Evolutionary conservation across 2,329 filamentous ascomycete species (phyloP).

Genomic region (Alternaria sp.): DNA sequence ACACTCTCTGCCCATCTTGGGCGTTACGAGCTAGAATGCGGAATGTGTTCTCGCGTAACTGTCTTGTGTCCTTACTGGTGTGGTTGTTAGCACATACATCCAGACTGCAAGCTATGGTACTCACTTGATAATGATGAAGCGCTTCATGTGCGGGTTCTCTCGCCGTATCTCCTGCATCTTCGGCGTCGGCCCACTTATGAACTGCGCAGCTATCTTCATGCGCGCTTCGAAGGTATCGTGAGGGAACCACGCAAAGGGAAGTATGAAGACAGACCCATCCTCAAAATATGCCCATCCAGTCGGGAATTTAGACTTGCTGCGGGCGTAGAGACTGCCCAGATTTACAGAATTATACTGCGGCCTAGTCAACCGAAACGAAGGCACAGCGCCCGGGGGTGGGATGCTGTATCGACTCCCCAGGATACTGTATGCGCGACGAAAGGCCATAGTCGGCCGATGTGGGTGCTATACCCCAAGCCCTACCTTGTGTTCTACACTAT

Average conservation of each 20-base stretch:
- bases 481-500: not conserved
- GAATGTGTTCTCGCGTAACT: not conserved
- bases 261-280: slow-evolving; percentile 30
- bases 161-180: slow-evolving; percentile 10
- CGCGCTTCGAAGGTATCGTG: slow-evolving; percentile 22
- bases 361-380: not conserved
- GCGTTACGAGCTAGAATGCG: slow-evolving; percentile 19
- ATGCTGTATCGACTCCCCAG: slow-evolving; percentile 19
- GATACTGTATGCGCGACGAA: slow-evolving; percentile 11
- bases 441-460: slow-evolving; percentile 3
- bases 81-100: not conserved
- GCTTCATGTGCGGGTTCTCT: not conserved
- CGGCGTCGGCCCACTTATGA: slow-evolving; percentile 15
- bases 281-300: slow-evolving; percentile 30
- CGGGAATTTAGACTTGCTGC: not conserved
- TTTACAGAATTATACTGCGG: slow-evolving; percentile 18
- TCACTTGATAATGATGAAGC: slow-evolving; percentile 23
- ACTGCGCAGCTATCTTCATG: slow-evolving; percentile 22
- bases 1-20: slow-evolving; percentile 9
- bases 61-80: slow-evolving; percentile 6
- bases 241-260: slow-evolving; percentile 4
- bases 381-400: not conserved
- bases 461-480: not conserved
- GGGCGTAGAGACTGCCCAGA: slow-evolving; percentile 18
- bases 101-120: not conserved